Evolutionary conservation across 2,329 filamentous ascomycete genomes (phyloP), one percentile per base, ranked within the genome.

Genomic region (Pseudophaeomoniella oleicola): DNA sequence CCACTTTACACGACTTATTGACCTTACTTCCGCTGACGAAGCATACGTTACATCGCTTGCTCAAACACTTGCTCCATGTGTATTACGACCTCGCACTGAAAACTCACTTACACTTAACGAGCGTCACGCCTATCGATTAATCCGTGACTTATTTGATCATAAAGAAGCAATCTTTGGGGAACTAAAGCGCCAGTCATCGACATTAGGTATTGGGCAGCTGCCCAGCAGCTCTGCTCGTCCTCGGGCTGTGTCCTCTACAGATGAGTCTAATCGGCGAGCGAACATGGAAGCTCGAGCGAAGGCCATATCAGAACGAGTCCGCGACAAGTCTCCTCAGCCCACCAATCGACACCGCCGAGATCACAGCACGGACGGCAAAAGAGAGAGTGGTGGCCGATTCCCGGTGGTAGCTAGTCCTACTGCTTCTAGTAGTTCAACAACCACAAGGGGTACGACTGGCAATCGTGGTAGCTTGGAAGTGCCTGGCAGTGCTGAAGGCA

Each of bases 81-180:
- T 98, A 45, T 70, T 98, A 32, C 78, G 90, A 16, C 90, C 90
- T 5, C 81, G 84, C 44, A 72, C 74, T 11, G 86, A 96, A 56
- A 94, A 79, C 16, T 88, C 83, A 14, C 69, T 98, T 39, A 94
- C 87, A 2, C 81, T 96, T 76, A 86, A 94, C 53, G 90, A 98
- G 63, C 87, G 82, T 51, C 92, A 93, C 60, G 80, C 81, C 36
- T 86, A 87, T 59, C 82, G 88, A 39, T 72, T 98, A 15, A 76
- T 98, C 36, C 81, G 86, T 36, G 90, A 98, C 54, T 70, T 98
- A 10, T 90, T 98, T 52, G 72, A 81, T 5, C 81, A 96, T 65
- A 98, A 98, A 59, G 84, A 94, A 42, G 73, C 82, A 42, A 94
- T 98, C 52, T 98, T 98, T 58, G 83, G 80, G 45, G 90, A 94